Percentiles rank a stretch among this genome's conserved stretches.
These are phyloP conservation scores for Hypoxylon subgilvum DNA, from an alignment of 495 filamentous ascomycete species.

Conservation along the genomic window DNA sequence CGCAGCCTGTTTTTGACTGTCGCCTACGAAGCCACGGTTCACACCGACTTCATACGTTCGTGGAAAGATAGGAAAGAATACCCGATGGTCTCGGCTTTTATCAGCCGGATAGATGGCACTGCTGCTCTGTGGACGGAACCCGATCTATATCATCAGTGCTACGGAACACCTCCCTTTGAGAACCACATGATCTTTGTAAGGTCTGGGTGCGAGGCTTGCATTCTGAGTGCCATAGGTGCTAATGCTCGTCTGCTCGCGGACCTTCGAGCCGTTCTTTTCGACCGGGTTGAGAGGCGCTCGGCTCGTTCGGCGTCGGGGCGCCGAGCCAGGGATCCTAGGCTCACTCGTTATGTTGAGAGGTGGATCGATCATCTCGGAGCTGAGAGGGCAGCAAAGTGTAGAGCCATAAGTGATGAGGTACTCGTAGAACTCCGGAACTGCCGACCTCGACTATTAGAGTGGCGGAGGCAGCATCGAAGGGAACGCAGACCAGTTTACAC, in stretches of 20 bases:
- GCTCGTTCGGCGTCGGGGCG: not conserved
- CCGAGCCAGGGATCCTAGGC: conserved; percentile 25
- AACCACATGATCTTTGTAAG: conserved; percentile 35
- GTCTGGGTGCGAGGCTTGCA: conserved; percentile 54
- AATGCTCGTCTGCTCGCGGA: conserved; percentile 43
- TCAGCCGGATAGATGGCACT: conserved; percentile 43
- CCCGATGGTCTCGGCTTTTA: conserved; percentile 33
- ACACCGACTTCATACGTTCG: conserved; percentile 33
- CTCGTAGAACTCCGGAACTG: conserved; percentile 13
- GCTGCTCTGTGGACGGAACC: conserved; percentile 46
- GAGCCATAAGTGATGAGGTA: conserved; percentile 26
- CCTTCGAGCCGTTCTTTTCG: conserved; percentile 45
- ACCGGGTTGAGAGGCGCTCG: conserved; percentile 37
- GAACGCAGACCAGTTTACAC: conserved; percentile 9
- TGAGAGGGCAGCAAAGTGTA: conserved; percentile 21
- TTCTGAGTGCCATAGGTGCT: conserved; percentile 51
- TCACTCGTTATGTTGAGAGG: conserved; percentile 45
- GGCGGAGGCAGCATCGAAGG: conserved; percentile 26
- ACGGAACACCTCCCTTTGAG: conserved; percentile 32
- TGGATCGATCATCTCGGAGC: conserved; percentile 46
- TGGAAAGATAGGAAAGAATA: conserved; percentile 20
- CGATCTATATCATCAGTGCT: conserved; percentile 38
- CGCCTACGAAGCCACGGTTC: conserved; percentile 44
- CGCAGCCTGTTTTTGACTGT: conserved; percentile 44
- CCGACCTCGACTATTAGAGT: conserved; percentile 24